Conservation (phyloP, 2,329 filamentous ascomycete genomes). For the Spiromastix sp. region DNA sequence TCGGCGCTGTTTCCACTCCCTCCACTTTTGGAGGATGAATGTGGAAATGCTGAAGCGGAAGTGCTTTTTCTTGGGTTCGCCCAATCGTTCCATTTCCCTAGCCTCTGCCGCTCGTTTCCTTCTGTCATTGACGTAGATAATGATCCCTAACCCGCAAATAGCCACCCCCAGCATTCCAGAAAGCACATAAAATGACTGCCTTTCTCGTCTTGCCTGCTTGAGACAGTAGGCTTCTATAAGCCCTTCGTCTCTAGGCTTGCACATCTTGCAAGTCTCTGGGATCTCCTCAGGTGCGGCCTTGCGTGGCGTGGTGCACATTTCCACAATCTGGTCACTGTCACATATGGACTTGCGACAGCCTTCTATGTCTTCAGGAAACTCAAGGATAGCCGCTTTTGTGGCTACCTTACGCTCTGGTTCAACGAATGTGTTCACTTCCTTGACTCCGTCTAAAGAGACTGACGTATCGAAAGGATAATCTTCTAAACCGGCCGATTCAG, state of each 20-base stretch:
- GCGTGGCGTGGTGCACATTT: conserved; percentile 3
- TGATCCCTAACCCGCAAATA: not conserved
- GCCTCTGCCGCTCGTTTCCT: not conserved
- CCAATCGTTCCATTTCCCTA: too few relatives aligned
- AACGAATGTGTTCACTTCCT: not conserved
- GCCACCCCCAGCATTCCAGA: conserved; percentile 3
- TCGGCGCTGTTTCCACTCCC: too few relatives aligned
- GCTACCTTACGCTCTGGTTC: not conserved
- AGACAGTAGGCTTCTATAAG: conserved; percentile 3
- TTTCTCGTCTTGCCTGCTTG: conserved; percentile 3
- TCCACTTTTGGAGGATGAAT: too few relatives aligned
- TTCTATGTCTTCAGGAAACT: not conserved
- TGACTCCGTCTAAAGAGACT: not conserved
- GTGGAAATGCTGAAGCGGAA: too few relatives aligned
- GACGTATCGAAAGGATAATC: too few relatives aligned
- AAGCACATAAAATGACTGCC: conserved; percentile 5
- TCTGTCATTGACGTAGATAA: conserved; percentile 2
- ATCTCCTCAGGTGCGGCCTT: not conserved
- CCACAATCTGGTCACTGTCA: conserved; percentile 2
- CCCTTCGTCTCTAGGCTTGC: conserved; percentile 8
- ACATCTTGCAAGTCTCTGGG: conserved; percentile 8
- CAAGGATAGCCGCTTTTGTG: not conserved
- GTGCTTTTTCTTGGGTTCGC: too few relatives aligned
- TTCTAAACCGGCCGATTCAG: too few relatives aligned
- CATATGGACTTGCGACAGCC: conserved; percentile 6